Percentiles rank a stretch among this genome's conserved stretches.
These are phyloP conservation scores for Furcasterigmium furcatum DNA, from an alignment of 2,329 filamentous ascomycete species.

Conservation along the genomic window DNA sequence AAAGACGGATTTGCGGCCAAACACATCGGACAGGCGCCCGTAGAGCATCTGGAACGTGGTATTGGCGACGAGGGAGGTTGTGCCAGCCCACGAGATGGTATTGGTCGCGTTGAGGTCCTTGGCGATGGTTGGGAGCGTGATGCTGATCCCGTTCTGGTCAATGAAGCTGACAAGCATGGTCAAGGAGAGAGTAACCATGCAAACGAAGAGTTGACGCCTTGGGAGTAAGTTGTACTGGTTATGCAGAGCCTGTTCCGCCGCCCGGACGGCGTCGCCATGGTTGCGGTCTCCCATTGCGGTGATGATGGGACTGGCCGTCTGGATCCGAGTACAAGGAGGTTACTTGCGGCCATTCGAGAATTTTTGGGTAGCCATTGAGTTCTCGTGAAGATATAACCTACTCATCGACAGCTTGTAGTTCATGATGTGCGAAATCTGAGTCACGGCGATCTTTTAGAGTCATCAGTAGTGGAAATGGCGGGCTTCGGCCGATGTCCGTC, in stretches of 20 bases:
- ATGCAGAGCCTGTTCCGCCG: conserved; percentile 41
- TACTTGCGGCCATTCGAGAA: too few species aligned
- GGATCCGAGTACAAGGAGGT: too few species aligned
- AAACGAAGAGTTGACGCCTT: conserved; percentile 41
- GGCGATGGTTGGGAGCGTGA: conserved; percentile 47
- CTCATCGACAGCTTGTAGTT: too few species aligned
- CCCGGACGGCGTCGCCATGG: too few species aligned
- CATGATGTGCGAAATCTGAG: too few species aligned
- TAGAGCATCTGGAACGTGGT: conserved; percentile 65
- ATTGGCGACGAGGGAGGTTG: conserved; percentile 49
- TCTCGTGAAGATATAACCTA: too few species aligned
- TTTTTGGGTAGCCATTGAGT: too few species aligned
- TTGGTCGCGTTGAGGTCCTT: conserved; percentile 39
- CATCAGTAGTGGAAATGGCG: too few species aligned
- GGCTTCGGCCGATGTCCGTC: too few species aligned
- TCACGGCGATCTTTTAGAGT: too few species aligned
- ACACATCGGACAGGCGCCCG: conserved; percentile 58
- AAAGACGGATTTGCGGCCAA: conserved; percentile 57
- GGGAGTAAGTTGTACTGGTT: conserved; percentile 58
- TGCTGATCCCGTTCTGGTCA: conserved; percentile 54
- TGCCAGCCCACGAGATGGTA: conserved; percentile 55
- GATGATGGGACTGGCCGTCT: too few species aligned
- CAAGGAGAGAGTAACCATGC: conserved; percentile 48
- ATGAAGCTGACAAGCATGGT: conserved; percentile 52
- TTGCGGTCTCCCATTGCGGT: too few species aligned